These are phyloP conservation scores for Annulohypoxylon truncatum DNA, from an alignment of 2,329 filamentous ascomycete species.

Conservation along the genomic window DNA sequence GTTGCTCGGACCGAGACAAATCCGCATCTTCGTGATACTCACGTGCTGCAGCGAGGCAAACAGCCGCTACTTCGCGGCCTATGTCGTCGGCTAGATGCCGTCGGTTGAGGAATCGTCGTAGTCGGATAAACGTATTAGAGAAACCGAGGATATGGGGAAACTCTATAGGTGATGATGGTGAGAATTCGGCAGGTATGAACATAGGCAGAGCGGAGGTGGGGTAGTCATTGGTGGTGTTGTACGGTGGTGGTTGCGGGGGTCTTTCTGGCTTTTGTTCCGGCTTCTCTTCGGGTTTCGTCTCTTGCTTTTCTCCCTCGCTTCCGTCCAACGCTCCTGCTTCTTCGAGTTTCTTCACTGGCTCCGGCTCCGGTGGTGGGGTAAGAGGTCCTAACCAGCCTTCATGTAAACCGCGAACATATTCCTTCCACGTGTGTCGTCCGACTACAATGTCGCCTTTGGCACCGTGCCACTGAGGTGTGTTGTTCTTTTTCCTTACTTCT, in stretches of 20 bases:
- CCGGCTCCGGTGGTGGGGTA: constrained; percentile 64
- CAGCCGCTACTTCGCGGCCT: constrained; percentile 86
- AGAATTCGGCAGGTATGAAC: constrained; percentile 75
- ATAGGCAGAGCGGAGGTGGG: constrained; percentile 70
- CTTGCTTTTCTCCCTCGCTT: constrained; percentile 57
- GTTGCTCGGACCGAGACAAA: constrained; percentile 65
- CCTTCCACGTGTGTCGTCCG: constrained; percentile 95
- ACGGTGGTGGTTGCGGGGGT: constrained; percentile 74
- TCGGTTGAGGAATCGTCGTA: constrained; percentile 88
- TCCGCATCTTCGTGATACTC: constrained; percentile 60
- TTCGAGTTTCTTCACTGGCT: constrained; percentile 39
- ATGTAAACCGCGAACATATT: constrained; percentile 92
- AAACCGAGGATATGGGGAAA: constrained; percentile 95
- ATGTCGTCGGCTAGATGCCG: constrained; percentile 87
- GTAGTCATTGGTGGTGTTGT: constrained; percentile 81
- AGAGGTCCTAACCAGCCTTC: constrained; percentile 96
- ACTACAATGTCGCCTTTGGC: constrained; percentile 87
- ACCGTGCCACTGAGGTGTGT: constrained; percentile 77
- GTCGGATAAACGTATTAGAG: constrained; percentile 84
- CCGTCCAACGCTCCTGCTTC: constrained; percentile 39
- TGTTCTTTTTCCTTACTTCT: constrained; percentile 71
- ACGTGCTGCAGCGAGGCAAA: constrained; percentile 74
- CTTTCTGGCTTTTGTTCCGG: constrained; percentile 67
- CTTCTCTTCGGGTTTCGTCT: constrained; percentile 53
- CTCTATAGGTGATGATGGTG: constrained; percentile 76